Evolutionary conservation across 805 yeast species (phyloP), one percentile per base, ranked within the genome.

Genomic region (Saturnispora halmiae): DNA sequence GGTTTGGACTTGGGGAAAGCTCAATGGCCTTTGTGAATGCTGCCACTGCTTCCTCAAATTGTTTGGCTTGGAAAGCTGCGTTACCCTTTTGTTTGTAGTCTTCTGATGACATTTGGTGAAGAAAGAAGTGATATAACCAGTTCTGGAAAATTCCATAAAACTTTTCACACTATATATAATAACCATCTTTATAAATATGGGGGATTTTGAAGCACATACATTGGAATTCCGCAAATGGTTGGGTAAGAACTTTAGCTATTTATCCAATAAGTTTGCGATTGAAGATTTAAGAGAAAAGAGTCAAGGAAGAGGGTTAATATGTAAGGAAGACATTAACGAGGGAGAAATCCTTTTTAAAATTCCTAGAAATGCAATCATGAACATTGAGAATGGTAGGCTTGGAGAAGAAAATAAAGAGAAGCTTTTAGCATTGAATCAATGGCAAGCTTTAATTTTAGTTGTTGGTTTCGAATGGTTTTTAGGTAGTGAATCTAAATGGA

Each of bases 81-180:
- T 92, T 92, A 53, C 98, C 98, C 63, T 85, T 80, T 21, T 94
- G 83, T 66, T 92, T 92, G 56, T 60, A 80, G 59, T 80, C 87
- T 46, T 80, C 88, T 34, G 86, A 79, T 24, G 79, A 72, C 73
- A 70, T 72, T 25, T 30, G 9, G 27, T 29, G 22, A 11, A 8
- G n/a, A 19, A 22, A n/a, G n/a, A 11, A 29, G 19, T 22, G 19
- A 31, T 34, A n/a, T 21, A 16, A 18, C 8, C 2, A 22, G 10
- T 36, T 40, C 37, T 29, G 34, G 39, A 37, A 37, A 18, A 26
- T 25, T 27, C 32, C 16, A 18, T 10, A 29, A 26, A 19, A 15
- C 19, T 27, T 31, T 18, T 22, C 39, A 11, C 36, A 25, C 19
- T 14, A 11, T 21, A 22, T 16, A 14, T 9, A 31, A 9, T 19